Evolutionary conservation across 805 yeast species (phyloP), one percentile per base, ranked within the genome.

Genomic region (Yueomyces sp.): DNA sequence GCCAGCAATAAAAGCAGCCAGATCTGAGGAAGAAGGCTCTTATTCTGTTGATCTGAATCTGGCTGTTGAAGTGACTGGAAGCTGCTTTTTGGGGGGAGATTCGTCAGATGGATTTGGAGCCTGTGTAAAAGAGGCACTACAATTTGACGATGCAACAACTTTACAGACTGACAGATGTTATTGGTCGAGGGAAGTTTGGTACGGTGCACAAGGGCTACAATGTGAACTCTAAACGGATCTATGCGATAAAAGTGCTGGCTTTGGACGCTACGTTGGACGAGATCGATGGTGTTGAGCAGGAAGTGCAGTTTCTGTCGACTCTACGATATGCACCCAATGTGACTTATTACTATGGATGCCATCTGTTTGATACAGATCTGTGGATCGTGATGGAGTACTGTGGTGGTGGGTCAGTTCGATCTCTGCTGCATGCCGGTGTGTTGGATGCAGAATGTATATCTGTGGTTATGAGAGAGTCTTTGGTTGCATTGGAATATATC

Each of bases 371-470:
- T 40, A 82, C 95, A n/a, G 81, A 84, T 54, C 69, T 92, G 34
- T 92, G 98, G 97, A 88, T 92, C 59, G 78, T 92, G 46, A 92
- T 92, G 96, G 99, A 92, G 57, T 77, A 84, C 56, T 90, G 97
- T 63, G 90, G 94, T 1, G 99, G 98, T 12, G 99, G 99, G 0
- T 83, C 95, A 1, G 76, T 85, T 44, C 72, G 98, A 49, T 85
- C 95, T 2, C 66, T 92, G 40, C 64, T 90, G 45, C 76, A 80
- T 54, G 87, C 96, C 0, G 98, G 98, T 0, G 72, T 94, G 37
- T 96, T 87, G 48, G 99, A 92, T 56, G 6, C 9, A 30, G 72
- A 72, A 54, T 81, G 82, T 57, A 76, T 84, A 36, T 81, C 88
- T 26, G 81, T 94, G 12, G 77, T 92, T 6, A 75, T 83, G 45